A percentile compares a stretch with the other conserved stretches of the same genome.
Conservation (phyloP, 1,139 yeast species). For the Entelexis sorbosivorans region DNA sequence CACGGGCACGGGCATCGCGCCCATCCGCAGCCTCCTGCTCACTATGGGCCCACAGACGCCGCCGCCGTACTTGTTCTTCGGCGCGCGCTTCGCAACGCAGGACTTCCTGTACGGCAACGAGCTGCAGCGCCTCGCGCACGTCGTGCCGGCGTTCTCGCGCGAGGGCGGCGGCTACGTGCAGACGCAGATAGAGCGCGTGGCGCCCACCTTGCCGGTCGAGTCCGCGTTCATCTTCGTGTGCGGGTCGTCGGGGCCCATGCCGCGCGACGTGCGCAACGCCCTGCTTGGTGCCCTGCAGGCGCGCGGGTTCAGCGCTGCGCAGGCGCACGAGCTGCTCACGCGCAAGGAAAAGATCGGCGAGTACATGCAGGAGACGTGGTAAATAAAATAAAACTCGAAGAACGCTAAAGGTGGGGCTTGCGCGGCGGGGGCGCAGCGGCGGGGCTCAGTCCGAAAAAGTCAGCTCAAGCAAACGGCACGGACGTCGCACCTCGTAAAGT, state of each 20-base stretch:
- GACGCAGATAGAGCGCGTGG: slow-evolving; percentile 42
- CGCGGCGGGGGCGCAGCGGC: too few species aligned
- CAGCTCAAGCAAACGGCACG: too few species aligned
- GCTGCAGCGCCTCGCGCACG: slow-evolving; percentile 30
- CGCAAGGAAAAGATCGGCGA: slow-evolving; percentile 56
- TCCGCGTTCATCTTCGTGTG: slow-evolving; percentile 63
- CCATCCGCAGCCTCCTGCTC: slow-evolving; percentile 57
- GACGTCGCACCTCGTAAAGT: too few species aligned
- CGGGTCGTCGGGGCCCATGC: slow-evolving; percentile 94
- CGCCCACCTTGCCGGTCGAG: slow-evolving; percentile 25
- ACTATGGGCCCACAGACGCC: neutral
- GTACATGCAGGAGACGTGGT: slow-evolving; percentile 92
- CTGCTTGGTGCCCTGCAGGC: slow-evolving; percentile 48
- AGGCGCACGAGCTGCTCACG: slow-evolving; percentile 43
- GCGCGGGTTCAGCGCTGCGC: slow-evolving; percentile 34
- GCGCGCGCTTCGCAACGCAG: slow-evolving; percentile 55
- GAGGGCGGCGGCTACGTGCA: slow-evolving; percentile 58
- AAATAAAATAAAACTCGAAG: neutral
- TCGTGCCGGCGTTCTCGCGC: slow-evolving; percentile 55
- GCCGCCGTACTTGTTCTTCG: slow-evolving; percentile 48
- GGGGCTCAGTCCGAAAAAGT: too few species aligned
- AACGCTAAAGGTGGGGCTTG: too few species aligned
- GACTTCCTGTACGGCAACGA: slow-evolving; percentile 56
- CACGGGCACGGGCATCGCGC: slow-evolving; percentile 93
- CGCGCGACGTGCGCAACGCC: slow-evolving; percentile 74